phyloP scores from a whole-genome alignment of 2,329 filamentous ascomycete genomes.

The Epichloe baconii region DNA sequence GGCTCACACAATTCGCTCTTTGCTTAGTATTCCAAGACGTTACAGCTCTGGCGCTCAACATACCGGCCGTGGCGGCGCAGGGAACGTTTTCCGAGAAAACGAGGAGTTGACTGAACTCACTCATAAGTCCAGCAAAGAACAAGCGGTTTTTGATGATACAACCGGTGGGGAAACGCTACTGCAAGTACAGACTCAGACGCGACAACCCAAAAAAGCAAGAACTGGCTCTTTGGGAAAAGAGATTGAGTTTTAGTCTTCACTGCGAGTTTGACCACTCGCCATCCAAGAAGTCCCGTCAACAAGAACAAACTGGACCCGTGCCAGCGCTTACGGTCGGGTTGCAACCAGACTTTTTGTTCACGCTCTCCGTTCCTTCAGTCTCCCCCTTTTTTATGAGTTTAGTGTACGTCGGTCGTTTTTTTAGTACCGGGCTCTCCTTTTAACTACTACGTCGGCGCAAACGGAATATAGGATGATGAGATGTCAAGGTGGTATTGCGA shows the following conservation, averaged over 20 bases:
- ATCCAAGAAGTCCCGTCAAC: background rate
- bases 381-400: too few species aligned
- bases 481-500: too few species aligned
- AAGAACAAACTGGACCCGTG: background rate
- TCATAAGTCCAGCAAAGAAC: conserved; percentile 17
- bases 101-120: conserved; percentile 25
- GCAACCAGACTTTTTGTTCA: too few species aligned
- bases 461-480: too few species aligned
- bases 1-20: background rate
- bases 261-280: background rate
- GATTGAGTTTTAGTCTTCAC: conserved; percentile 15
- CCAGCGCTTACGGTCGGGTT: too few species aligned
- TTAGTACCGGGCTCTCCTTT: too few species aligned
- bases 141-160: conserved; percentile 19
- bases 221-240: conserved; percentile 37
- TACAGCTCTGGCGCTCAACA: conserved; percentile 47
- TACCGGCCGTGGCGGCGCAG: conserved; percentile 62
- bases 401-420: too few species aligned
- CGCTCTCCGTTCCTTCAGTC: too few species aligned
- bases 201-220: conserved; percentile 30
- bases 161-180: conserved; percentile 1
- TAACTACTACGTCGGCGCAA: too few species aligned
- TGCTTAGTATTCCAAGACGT: conserved; percentile 38
- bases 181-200: conserved; percentile 8
- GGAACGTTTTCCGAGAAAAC: conserved; percentile 48